These are phyloP conservation scores for Mycena galopus DNA, from an alignment of 768 basidiomycete species.

Conservation along the genomic window DNA sequence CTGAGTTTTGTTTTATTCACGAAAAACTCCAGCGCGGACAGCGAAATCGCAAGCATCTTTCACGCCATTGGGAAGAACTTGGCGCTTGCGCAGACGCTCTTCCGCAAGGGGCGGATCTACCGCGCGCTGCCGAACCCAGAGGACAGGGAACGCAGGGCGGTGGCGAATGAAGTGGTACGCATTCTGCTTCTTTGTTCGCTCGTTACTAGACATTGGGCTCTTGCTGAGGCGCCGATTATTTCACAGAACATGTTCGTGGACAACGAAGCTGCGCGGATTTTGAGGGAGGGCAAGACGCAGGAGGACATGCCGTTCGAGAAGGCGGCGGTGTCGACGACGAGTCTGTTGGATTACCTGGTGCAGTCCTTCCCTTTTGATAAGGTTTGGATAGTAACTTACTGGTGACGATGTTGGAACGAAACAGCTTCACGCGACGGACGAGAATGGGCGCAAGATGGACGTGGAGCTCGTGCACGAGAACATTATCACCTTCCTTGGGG, in stretches of 20 bases:
- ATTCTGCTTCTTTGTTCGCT: background rate
- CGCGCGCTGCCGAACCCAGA: constrained; percentile 34
- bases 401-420: background rate
- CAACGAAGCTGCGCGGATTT: background rate
- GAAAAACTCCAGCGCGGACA: constrained; percentile 18
- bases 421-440: constrained; percentile 32
- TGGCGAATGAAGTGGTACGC: background rate
- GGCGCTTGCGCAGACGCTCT: constrained; percentile 19
- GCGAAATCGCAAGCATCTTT: constrained; percentile 14
- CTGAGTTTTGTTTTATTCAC: too few relatives aligned
- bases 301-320: constrained; percentile 4
- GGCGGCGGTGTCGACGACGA: constrained; percentile 18
- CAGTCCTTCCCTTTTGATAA: background rate
- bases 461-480: constrained; percentile 27
- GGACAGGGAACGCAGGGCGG: background rate
- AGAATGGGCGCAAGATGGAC: constrained; percentile 32
- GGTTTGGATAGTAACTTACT: background rate
- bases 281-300: background rate
- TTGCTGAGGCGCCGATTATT: too few relatives aligned
- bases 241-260: background rate
- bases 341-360: constrained; percentile 33
- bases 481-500: constrained; percentile 27
- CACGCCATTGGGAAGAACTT: constrained; percentile 6
- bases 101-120: constrained; percentile 29
- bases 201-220: background rate